A percentile compares a stretch with the other conserved stretches of the same genome.
Evolutionary conservation across 495 filamentous ascomycete species (phyloP).

Genomic region (Lophium mytilinum): DNA sequence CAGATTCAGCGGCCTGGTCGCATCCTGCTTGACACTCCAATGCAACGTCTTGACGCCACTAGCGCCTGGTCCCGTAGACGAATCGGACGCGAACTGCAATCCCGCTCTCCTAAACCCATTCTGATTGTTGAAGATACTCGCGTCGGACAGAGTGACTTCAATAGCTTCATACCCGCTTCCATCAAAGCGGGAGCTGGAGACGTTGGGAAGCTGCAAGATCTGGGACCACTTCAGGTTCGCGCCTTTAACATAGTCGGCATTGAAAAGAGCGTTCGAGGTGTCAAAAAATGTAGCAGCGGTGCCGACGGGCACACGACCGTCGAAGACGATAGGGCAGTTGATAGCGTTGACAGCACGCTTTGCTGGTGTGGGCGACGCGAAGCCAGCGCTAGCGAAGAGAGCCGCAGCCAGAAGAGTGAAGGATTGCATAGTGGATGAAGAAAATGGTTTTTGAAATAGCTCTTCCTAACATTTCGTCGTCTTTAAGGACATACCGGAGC

Average conservation of each 20-base stretch:
- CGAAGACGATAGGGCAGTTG: constrained; percentile 24
- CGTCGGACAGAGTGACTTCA: constrained; percentile 20
- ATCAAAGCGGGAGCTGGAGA: constrained; percentile 16
- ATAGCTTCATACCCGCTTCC: constrained; percentile 2
- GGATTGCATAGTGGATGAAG: not conserved
- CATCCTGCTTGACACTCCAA: constrained; percentile 22
- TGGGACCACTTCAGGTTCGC: constrained; percentile 16
- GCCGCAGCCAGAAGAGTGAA: not conserved
- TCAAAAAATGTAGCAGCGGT: constrained; percentile 15
- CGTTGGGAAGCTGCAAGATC: constrained; percentile 17
- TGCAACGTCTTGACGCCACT: constrained; percentile 23
- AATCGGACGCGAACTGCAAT: constrained; percentile 22
- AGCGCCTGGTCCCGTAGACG: constrained; percentile 6
- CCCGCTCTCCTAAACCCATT: constrained; percentile 24
- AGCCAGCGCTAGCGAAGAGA: not conserved
- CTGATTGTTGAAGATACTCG: constrained; percentile 25
- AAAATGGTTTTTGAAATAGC: not conserved
- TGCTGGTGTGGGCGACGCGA: not conserved
- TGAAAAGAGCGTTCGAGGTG: constrained; percentile 20
- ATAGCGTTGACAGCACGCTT: not conserved
- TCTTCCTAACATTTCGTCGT: too few relatives aligned
- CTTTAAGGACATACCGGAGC: too few relatives aligned
- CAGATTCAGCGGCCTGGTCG: constrained; percentile 18
- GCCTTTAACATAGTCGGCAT: constrained; percentile 24
- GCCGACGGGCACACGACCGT: constrained; percentile 17